Conservation (phyloP, 202 grass and related monocot genomes). For the Zoysia matrella region DNA sequence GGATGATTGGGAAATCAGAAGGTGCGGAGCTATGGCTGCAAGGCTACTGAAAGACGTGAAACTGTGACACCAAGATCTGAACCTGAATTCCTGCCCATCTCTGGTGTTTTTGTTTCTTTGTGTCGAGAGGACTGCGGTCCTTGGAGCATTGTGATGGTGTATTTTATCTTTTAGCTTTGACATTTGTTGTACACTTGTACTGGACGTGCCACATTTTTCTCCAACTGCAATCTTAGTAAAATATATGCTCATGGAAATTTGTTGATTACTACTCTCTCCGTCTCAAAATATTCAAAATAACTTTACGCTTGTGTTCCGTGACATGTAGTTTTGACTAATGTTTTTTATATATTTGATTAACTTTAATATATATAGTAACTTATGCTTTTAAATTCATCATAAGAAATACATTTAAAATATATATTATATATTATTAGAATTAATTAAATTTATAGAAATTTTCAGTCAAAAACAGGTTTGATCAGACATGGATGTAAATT, state of each 20-base stretch:
- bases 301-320: too few relatives aligned
- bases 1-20: slow-evolving; percentile 89
- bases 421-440: too few relatives aligned
- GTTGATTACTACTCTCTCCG: neutral
- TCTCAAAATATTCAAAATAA: too few relatives aligned
- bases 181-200: neutral
- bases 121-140: too few relatives aligned
- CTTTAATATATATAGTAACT: too few relatives aligned
- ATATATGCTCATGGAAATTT: neutral
- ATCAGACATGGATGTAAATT: too few relatives aligned
- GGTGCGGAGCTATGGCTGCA: slow-evolving; percentile 85
- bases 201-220: neutral
- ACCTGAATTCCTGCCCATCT: neutral
- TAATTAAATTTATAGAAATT: too few relatives aligned
- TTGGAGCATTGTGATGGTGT: neutral
- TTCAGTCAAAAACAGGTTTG: too few relatives aligned
- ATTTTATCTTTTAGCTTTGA: neutral
- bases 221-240: neutral
- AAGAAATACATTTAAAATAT: too few relatives aligned
- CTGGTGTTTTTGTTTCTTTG: neutral
- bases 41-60: slow-evolving; percentile 86
- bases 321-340: too few relatives aligned
- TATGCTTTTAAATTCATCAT: too few relatives aligned
- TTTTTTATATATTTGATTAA: too few relatives aligned
- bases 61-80: slow-evolving; percentile 38